A percentile compares a stretch with the other conserved stretches of the same genome.
phyloP scores from a whole-genome alignment of 169 alveolate species.

The Blepharisma undulans region DNA sequence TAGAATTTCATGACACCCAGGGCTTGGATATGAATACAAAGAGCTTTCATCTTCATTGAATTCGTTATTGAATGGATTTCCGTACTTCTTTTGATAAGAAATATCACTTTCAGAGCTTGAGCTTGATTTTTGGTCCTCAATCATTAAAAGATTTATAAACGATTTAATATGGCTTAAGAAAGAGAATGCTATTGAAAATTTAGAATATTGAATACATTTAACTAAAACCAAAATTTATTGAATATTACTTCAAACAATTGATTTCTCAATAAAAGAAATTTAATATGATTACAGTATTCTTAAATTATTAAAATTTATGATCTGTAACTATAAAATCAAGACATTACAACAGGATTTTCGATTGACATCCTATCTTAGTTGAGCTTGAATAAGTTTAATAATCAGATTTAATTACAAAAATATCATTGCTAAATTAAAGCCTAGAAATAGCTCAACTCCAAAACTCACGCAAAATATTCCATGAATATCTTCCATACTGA shows the following conservation, averaged over 20 bases:
- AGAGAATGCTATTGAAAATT: neutral
- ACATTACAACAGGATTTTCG: no score
- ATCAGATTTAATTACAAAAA: neutral
- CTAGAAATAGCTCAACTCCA: neutral
- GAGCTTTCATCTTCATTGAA: neutral
- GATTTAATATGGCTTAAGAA: neutral
- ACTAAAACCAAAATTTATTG: neutral
- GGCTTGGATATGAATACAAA: neutral
- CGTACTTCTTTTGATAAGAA: neutral
- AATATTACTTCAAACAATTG: no score
- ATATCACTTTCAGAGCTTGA: neutral
- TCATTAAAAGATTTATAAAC: neutral
- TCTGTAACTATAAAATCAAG: no score
- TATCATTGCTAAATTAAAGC: neutral
- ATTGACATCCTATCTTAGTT: no score
- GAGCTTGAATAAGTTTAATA: no score
- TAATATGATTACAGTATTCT: no score
- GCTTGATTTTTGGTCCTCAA: neutral
- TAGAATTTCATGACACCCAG: neutral
- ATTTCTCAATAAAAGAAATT: no score
- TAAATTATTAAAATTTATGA: no score
- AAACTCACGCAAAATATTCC: neutral
- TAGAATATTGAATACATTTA: no score
- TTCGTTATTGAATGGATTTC: neutral
- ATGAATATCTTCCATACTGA: neutral